Conservation (phyloP, 73 alveolate species). For the Tetrahymena borealis region DNA sequence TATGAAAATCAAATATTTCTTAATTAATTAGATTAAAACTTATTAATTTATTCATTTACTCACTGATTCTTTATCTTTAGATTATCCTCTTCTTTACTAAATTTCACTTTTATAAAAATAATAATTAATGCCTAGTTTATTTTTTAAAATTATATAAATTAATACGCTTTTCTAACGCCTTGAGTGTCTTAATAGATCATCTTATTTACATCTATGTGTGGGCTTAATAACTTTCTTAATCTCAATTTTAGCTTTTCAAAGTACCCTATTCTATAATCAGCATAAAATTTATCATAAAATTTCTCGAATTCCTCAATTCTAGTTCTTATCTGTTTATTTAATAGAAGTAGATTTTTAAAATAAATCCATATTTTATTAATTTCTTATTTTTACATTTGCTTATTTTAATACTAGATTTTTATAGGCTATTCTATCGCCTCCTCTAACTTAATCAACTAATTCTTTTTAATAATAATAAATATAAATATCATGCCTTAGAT, state of each 20-base stretch:
- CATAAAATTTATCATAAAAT: constrained; percentile 37
- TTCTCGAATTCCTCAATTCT: constrained; percentile 42
- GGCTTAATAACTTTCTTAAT: constrained; percentile 36
- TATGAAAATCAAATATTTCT: background rate
- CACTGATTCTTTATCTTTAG: constrained; percentile 4
- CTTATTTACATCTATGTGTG: constrained; percentile 41
- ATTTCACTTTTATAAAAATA: background rate
- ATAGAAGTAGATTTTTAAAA: background rate
- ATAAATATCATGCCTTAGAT: background rate
- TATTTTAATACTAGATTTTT: constrained; percentile 7
- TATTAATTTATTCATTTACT: background rate
- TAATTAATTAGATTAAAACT: background rate
- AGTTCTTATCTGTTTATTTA: constrained; percentile 9
- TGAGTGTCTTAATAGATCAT: constrained; percentile 31
- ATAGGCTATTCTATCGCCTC: constrained; percentile 27
- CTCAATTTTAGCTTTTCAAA: constrained; percentile 44
- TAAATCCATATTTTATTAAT: background rate
- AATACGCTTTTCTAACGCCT: constrained; percentile 7
- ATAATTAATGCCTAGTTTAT: background rate
- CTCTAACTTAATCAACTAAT: constrained; percentile 28
- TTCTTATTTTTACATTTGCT: constrained; percentile 20
- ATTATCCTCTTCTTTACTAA: constrained; percentile 1
- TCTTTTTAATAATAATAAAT: background rate
- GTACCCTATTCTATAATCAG: constrained; percentile 43
- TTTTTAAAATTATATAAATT: background rate